phyloP scores from a whole-genome alignment of 2,329 filamentous ascomycete genomes.

The Cladosporium halotolerans region DNA sequence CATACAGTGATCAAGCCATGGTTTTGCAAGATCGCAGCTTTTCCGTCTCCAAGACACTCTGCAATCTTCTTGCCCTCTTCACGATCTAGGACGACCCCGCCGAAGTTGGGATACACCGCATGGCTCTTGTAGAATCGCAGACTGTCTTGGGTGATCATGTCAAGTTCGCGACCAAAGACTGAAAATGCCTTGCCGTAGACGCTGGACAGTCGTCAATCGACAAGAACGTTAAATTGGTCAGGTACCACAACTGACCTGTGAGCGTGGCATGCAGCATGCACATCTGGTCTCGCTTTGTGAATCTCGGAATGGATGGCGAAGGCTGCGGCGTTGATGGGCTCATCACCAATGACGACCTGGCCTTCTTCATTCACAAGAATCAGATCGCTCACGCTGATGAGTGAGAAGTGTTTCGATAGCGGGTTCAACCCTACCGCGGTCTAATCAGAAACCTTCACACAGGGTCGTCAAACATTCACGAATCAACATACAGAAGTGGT shows the following conservation, averaged over 20 bases:
- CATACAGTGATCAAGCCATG: slow-evolving; percentile 41
- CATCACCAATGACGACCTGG: slow-evolving; percentile 38
- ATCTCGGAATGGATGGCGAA: slow-evolving; percentile 43
- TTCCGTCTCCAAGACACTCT: slow-evolving; percentile 33
- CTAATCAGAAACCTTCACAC: not conserved
- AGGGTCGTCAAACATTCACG: not conserved
- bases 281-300: slow-evolving; percentile 38
- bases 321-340: slow-evolving; percentile 39
- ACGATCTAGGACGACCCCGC: slow-evolving; percentile 40
- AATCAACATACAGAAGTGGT: slow-evolving; percentile 29
- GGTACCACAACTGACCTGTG: slow-evolving; percentile 22
- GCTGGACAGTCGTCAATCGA: slow-evolving; percentile 22
- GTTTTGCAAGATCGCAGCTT: slow-evolving; percentile 38
- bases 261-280: slow-evolving; percentile 40
- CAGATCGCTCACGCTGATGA: slow-evolving; percentile 41
- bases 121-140: slow-evolving; percentile 38
- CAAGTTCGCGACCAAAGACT: slow-evolving; percentile 40
- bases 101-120: slow-evolving; percentile 39
- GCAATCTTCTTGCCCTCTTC: slow-evolving; percentile 44
- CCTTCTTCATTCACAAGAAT: slow-evolving; percentile 41
- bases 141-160: slow-evolving; percentile 43
- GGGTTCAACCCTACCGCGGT: slow-evolving; percentile 28
- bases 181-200: slow-evolving; percentile 44
- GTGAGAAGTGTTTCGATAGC: slow-evolving; percentile 36
- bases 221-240: not conserved